phyloP scores from a whole-genome alignment of 73 alveolate genomes.

The Paramecium sonneborni region DNA sequence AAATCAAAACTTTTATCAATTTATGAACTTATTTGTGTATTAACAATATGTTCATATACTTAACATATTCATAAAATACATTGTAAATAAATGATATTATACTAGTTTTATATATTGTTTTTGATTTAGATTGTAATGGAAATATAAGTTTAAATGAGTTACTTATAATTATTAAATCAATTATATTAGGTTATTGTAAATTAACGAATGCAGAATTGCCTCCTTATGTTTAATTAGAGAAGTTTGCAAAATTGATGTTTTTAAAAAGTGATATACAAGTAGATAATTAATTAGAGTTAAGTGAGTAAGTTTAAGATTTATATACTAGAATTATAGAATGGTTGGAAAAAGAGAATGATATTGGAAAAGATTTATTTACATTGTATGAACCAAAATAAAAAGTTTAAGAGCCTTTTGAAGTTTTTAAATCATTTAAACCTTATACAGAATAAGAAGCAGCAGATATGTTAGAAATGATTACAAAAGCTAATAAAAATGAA shows the following conservation, averaged over 20 bases:
- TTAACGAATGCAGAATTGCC: conserved; percentile 61
- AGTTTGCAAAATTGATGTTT: conserved; percentile 67
- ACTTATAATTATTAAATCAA: conserved; percentile 51
- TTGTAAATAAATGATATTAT: not conserved
- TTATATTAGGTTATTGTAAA: conserved; percentile 63
- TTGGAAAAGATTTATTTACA: conserved; percentile 47
- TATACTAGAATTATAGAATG: conserved; percentile 58
- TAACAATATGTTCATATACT: conserved; percentile 60
- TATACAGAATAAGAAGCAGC: conserved; percentile 59
- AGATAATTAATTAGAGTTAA: conserved; percentile 56
- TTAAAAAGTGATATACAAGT: conserved; percentile 60
- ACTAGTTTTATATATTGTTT: conserved; percentile 54
- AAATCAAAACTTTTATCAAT: not conserved
- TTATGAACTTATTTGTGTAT: conserved; percentile 60
- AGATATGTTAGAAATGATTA: conserved; percentile 58
- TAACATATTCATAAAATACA: conserved; percentile 55
- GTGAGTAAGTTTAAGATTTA: conserved; percentile 19
- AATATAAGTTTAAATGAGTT: conserved; percentile 54
- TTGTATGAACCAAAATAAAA: conserved; percentile 54
- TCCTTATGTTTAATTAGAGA: conserved; percentile 57
- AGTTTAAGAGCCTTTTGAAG: conserved; percentile 54
- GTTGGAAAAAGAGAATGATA: conserved; percentile 60
- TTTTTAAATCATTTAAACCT: conserved; percentile 45
- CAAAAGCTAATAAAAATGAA: conserved; percentile 57
- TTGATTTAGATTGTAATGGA: conserved; percentile 65